Evolutionary conservation across 2,329 filamentous ascomycete genomes (phyloP), one percentile per base, ranked within the genome.

Genomic region (Aspergillus jensenii): DNA sequence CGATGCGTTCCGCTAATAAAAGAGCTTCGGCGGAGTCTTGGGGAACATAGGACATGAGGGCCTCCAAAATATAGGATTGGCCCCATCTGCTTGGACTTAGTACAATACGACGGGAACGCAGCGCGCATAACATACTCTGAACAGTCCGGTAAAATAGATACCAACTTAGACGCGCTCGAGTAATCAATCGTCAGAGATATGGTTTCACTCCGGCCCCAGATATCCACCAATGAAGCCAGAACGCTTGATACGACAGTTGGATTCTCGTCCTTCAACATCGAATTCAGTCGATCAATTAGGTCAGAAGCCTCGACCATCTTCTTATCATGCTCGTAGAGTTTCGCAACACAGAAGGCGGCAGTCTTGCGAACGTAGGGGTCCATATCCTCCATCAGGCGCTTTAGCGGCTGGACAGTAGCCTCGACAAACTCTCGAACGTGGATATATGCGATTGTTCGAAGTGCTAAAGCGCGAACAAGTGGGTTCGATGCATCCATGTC

Each of bases 161-260:
- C 92, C 81, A 99, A 95, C 78, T 99, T 99, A 52, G 93, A 98
- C 25, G 95, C 95, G 76, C 96, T 99, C 62, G 87, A 87, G 73
- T 99, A 98, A 77, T 99, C 95, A 67, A 99, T 97, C 3, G 95
- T 98, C 62, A 99, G 86, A 74, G 96, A 97, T 76, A 99, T 99
- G 58, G 90, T 91, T 75, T 98, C 93, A 72, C 93, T 98, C 58
- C 93, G 85, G 74, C 98, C 95, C 95, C 95, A 99, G 50, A 99
- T 98, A 75, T 99, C 95, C 86, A 96, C 95, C 69, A 99, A 75
- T 37, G 90, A 84, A 25, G 95, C 93, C 62, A 99, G 78, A 6
- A 96, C 93, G 72, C 93, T 97, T 11, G 95, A 93, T 21, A 99
- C 93, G 3, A 99, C 95, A 0, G 95, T 99, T 0, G 95, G 93